These are phyloP conservation scores for Kurtzmaniella quercitrusa DNA, from an alignment of 1,139 yeast species.

Conservation along the genomic window DNA sequence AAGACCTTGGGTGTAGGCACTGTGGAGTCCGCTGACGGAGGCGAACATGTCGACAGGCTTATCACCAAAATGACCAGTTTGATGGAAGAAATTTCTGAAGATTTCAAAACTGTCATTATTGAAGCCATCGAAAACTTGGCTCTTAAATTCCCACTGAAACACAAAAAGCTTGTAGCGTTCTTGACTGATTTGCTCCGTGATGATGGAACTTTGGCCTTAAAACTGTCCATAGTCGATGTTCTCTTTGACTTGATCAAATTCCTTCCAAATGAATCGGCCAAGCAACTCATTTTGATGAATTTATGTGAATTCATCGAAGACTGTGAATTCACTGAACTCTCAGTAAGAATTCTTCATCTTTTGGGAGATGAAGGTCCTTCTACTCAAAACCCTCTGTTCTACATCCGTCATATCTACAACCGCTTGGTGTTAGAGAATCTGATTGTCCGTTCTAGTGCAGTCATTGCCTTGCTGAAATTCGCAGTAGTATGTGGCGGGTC, in stretches of 20 bases:
- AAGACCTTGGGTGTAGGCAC: conserved; percentile 85
- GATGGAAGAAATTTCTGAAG: conserved; percentile 93
- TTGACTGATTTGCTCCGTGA: conserved; percentile 83
- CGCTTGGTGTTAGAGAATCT: conserved; percentile 95
- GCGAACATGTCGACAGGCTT: conserved; percentile 81
- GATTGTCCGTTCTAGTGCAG: conserved; percentile 92
- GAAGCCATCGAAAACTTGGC: conserved; percentile 94
- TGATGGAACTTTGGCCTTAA: conserved; percentile 84
- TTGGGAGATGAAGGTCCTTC: conserved; percentile 94
- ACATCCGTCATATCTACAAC: conserved; percentile 94
- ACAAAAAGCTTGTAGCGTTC: conserved; percentile 76
- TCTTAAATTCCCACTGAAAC: conserved; percentile 87
- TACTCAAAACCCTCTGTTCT: conserved; percentile 81
- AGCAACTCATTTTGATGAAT: conserved; percentile 79
- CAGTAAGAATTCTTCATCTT: conserved; percentile 85
- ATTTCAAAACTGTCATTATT: conserved; percentile 88
- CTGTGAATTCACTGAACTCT: conserved; percentile 91
- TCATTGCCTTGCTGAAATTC: conserved; percentile 86
- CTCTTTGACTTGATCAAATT: conserved; percentile 83
- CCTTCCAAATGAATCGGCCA: conserved; percentile 57
- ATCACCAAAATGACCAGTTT: conserved; percentile 83
- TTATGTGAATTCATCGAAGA: conserved; percentile 97
- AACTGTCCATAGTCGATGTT: conserved; percentile 87
- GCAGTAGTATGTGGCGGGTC: conserved; percentile 72
- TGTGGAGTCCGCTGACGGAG: conserved; percentile 23